These are phyloP conservation scores for Globisporangium takayamanum DNA, from an alignment of 352 stramenopile species.

Conservation along the genomic window DNA sequence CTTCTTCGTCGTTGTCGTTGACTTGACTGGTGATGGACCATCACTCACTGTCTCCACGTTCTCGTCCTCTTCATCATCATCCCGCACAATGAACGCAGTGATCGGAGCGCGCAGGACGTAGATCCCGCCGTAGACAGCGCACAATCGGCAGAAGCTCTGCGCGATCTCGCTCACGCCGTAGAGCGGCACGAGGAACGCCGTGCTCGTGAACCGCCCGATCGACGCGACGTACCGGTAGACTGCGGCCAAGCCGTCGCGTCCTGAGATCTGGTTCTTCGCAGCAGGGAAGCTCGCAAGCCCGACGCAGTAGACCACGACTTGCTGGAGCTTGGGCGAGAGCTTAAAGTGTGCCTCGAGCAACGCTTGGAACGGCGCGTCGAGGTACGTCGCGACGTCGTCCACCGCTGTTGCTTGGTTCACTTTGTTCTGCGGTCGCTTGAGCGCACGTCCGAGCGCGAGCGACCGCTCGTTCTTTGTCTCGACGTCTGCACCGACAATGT, in stretches of 20 bases:
- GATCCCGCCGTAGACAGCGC: conserved; percentile 81
- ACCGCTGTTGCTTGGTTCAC: conserved; percentile 27
- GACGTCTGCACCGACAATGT: conserved; percentile 67
- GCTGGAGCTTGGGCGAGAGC: conserved; percentile 66
- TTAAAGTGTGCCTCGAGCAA: conserved; percentile 69
- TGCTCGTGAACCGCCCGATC: conserved; percentile 82
- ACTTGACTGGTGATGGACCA: too few relatives aligned
- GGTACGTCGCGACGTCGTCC: conserved; percentile 28
- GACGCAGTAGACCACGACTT: conserved; percentile 85
- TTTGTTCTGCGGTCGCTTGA: conserved; percentile 88
- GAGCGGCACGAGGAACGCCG: conserved; percentile 74
- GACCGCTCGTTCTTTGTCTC: conserved; percentile 83
- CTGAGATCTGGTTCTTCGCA: conserved; percentile 42
- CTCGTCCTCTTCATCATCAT: conserved; percentile 8
- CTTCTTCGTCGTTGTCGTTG: neutral
- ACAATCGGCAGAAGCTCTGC: conserved; percentile 84
- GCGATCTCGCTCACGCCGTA: conserved; percentile 85
- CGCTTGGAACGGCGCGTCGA: conserved; percentile 59
- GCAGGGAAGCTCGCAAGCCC: conserved; percentile 58
- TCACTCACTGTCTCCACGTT: too few relatives aligned
- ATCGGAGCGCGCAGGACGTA: conserved; percentile 78
- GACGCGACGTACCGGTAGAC: conserved; percentile 65
- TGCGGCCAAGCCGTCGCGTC: conserved; percentile 35
- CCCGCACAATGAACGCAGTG: conserved; percentile 37
- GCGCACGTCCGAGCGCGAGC: conserved; percentile 63